These are phyloP conservation scores for Candida wancherniae DNA, from an alignment of 805 yeast genomes.

Conservation along the genomic window DNA sequence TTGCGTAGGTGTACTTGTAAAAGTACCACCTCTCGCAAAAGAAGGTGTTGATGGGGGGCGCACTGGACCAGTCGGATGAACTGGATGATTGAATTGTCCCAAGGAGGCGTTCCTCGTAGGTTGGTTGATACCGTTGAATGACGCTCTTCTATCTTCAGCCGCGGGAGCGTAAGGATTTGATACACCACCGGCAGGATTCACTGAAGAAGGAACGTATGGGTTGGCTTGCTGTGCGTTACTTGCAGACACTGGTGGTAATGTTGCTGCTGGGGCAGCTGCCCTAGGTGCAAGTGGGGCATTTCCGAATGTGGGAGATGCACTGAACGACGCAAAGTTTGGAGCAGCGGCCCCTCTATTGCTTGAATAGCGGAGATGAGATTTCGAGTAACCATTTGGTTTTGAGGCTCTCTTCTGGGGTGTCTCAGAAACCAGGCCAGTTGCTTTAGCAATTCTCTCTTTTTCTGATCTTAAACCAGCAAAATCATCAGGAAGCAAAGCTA, in stretches of 20 bases:
- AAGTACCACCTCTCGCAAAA: no score
- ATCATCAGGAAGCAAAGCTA: slow-evolving; percentile 67
- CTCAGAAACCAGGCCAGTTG: slow-evolving; percentile 37
- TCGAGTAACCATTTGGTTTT: slow-evolving; percentile 1
- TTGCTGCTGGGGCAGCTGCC: no score
- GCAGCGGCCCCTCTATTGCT: slow-evolving; percentile 1
- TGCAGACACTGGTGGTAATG: no score
- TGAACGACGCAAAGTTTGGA: background rate
- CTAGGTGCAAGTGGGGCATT: no score
- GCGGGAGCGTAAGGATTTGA: slow-evolving; percentile 14
- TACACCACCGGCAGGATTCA: slow-evolving; percentile 18
- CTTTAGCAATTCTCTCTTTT: slow-evolving; percentile 73
- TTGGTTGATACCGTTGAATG: slow-evolving; percentile 3
- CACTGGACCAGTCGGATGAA: slow-evolving; percentile 9
- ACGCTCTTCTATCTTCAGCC: slow-evolving; percentile 7
- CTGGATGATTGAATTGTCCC: slow-evolving; percentile 2
- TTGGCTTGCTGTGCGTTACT: slow-evolving; percentile 2
- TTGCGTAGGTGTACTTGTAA: no score
- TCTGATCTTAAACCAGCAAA: slow-evolving; percentile 67
- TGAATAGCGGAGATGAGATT: slow-evolving; percentile 1
- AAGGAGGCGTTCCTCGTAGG: slow-evolving; percentile 5
- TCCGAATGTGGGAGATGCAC: no score
- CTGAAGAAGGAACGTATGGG: slow-evolving; percentile 11
- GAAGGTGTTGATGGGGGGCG: slow-evolving; percentile 14
- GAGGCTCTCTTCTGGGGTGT: background rate